Conservation (phyloP, 306 rosid genomes). For the cucumber (Cucumis sativus) region DNA sequence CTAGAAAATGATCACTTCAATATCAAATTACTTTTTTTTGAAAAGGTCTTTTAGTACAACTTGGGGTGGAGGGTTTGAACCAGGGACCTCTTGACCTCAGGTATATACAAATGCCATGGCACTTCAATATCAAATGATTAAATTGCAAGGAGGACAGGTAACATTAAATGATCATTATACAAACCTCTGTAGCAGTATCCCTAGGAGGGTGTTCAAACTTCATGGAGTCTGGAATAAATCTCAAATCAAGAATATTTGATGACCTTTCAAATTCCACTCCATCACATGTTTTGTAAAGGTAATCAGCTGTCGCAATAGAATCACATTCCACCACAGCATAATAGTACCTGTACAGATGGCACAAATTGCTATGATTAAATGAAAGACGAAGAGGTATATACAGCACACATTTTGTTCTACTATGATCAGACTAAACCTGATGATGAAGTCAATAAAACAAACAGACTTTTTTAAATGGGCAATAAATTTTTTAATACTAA, state of each 20-base stretch:
- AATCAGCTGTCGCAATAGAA: conserved; percentile 57
- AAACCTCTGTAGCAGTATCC: conserved; percentile 74
- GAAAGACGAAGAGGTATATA: not conserved
- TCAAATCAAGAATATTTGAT: conserved; percentile 72
- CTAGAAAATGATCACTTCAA: not conserved
- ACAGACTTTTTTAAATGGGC: not conserved
- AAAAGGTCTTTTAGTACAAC: no score
- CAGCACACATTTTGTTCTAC: not conserved
- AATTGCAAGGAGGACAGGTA: not conserved
- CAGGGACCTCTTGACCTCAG: no score
- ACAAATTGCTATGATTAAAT: not conserved
- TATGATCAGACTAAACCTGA: not conserved
- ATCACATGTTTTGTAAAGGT: conserved; percentile 68
- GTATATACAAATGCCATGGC: no score
- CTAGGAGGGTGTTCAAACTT: conserved; percentile 56
- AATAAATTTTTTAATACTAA: not conserved
- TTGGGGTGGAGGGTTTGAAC: no score
- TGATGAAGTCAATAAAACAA: not conserved
- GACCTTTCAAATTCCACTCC: conserved; percentile 64
- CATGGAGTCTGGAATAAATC: conserved; percentile 87
- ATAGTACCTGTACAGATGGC: conserved; percentile 43
- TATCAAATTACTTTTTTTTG: not conserved
- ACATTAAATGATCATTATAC: not conserved
- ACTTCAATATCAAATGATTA: not conserved
- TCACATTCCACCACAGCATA: conserved; percentile 84